Conservation (phyloP, 2,329 filamentous ascomycete genomes). For the Claviceps sp. region DNA sequence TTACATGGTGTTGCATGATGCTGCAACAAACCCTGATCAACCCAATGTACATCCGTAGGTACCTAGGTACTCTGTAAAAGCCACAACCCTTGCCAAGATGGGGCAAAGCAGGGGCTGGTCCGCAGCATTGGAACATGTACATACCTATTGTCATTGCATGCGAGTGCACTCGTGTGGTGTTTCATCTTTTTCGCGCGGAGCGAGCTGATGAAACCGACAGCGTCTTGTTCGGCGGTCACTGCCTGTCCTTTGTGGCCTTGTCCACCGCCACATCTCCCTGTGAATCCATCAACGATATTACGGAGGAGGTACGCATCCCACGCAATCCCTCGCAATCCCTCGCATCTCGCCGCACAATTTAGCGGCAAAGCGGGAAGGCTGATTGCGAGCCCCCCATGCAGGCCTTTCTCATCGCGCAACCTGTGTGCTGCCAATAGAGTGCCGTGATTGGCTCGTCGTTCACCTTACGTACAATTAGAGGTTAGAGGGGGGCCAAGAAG, state of each 20-base stretch:
- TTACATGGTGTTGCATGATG: background rate
- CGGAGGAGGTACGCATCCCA: background rate
- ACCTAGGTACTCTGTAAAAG: too few species aligned
- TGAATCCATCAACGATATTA: background rate
- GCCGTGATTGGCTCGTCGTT: too few species aligned
- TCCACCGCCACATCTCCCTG: background rate
- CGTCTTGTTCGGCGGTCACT: background rate
- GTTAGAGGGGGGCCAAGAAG: too few species aligned
- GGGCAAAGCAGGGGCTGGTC: too few species aligned
- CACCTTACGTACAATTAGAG: too few species aligned
- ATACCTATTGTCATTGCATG: too few species aligned
- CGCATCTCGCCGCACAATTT: background rate
- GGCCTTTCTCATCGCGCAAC: background rate
- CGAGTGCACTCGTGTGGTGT: background rate
- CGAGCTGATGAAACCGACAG: constrained; percentile 3
- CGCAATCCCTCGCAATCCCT: background rate
- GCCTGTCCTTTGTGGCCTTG: background rate
- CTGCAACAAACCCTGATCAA: background rate
- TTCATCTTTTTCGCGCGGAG: constrained; percentile 1
- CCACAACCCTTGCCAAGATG: too few species aligned
- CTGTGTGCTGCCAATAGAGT: too few species aligned
- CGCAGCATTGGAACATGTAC: background rate
- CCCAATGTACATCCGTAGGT: too few species aligned
- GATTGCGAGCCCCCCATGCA: background rate
- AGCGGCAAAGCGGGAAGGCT: background rate